Base-by-base conservation (phyloP, 225 moss, liverwort and hornwort genomes). In the Pseudoscleropodium purum region DNA sequence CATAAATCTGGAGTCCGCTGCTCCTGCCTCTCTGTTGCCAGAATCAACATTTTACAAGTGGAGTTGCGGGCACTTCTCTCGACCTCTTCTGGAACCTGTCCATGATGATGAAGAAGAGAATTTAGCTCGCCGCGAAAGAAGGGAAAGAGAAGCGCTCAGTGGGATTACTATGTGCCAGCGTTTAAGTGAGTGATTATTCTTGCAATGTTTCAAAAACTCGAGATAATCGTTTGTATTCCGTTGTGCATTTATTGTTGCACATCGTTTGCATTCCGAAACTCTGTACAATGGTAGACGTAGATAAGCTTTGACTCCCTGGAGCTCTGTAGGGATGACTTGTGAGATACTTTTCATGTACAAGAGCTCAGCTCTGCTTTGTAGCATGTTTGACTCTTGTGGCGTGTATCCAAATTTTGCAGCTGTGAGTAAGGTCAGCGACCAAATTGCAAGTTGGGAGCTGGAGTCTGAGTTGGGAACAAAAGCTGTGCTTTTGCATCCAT, bases 51-150 rank as follows among this genome's bases (percentile, higher is more conserved):
- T 97, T 93, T 97, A 96, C 88, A 95, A 87, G 84, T 99, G 99
- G 97, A 97, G 97, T 88, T 96, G 95, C 88, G 96, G 95, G 51
- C 97, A 97, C 90, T 99, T 99, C 89, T 95, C 99, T 87, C 95
- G 97, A 82, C 96, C 97, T 76, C 93, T 97, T 80, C 90, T 99
- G 75, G 96, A 96, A 72, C 92, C 93, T 84, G 94, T 91, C 47
- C 92, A 93, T 78, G 96, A 96, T 76, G 97, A 99, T 67, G 97
- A 97, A 90, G 99, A 97, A 90, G 97, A 94, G 74, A 95, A 95
- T 64, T 89, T 95, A 86, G 95, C 97, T 73, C 93, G 93, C 89
- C 95, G 92, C 76, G 96, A 99, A 91, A 95, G 91, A 90, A 94
- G 94, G 90, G 97, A 97, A 89, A 94, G 91, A 87, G 89, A 96